Percentiles rank a stretch among this genome's conserved stretches.
These are phyloP conservation scores for Macadamia tetraphylla DNA, from an alignment of 164 flowering plant genomes.

Conservation along the genomic window DNA sequence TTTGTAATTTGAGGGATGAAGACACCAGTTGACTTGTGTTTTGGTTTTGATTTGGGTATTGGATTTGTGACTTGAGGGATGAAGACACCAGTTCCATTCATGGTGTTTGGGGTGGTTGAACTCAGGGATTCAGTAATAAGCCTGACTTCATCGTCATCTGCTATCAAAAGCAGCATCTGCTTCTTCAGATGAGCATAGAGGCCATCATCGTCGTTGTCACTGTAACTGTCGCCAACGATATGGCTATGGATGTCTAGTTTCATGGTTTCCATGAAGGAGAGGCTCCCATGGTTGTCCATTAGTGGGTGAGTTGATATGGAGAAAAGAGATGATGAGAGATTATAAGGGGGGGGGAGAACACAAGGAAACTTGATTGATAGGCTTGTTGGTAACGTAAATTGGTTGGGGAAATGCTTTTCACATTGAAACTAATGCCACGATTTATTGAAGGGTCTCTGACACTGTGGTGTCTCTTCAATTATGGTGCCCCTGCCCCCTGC, in stretches of 20 bases:
- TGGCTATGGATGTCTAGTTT: conserved; percentile 2
- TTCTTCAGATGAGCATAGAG: conserved; percentile 37
- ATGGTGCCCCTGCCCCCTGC: no score
- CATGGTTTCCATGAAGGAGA: neutral
- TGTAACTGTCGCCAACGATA: no score
- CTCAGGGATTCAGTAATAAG: neutral
- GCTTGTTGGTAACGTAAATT: conserved; percentile 9
- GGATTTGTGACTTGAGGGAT: no score
- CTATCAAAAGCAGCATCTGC: conserved; percentile 42
- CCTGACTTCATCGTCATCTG: conserved; percentile 30
- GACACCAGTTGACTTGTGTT: no score
- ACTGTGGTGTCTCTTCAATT: no score
- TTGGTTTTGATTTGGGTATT: no score
- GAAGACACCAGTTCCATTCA: no score
- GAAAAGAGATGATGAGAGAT: neutral
- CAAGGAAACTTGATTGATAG: neutral
- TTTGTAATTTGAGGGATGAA: no score
- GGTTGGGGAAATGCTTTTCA: conserved; percentile 12
- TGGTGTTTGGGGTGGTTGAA: neutral
- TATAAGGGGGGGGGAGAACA: neutral
- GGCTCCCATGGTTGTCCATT: neutral
- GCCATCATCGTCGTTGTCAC: conserved; percentile 30
- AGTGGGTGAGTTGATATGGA: no score
- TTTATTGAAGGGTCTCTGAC: no score
- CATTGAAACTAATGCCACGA: neutral